Evolutionary conservation across 129 eudicot species (phyloP), one percentile per base, ranked within the genome.

Genomic region (Silybum marianum): DNA sequence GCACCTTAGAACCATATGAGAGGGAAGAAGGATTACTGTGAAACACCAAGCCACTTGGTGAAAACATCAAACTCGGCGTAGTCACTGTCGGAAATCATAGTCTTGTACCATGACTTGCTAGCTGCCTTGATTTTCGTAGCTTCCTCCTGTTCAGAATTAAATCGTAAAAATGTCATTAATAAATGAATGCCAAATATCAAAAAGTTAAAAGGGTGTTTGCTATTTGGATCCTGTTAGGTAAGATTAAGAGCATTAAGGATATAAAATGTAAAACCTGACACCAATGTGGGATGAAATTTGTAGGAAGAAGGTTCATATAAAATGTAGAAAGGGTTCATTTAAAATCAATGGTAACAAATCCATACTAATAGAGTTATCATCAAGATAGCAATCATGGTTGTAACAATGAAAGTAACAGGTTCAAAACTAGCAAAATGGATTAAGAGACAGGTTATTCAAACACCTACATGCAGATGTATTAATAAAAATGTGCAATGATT

Each of bases 1-100:
- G 78, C 63, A 73, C 72, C 81, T 78, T 69, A 44, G 8, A 21
- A 72, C 19, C 70, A 75, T 66, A 16, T 9, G 26, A 68, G 22
- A 54, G 26, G 51, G 25, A 6, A 9, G 26, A 44, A 25, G 68
- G 46, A 36, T 87, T 76, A 91, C 93, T 91, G 96, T 16, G 96
- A 89, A 24, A 89, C 96, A 7, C 93, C 97, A 39, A 91, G 86
- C 97, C 97, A 91, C 85, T 89, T 92, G 39, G 88, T 75, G 80
- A 92, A 90, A 74, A 81, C 86, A 65, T 92, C 91, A 65, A 90
- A 90, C 81, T 92, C 97, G 0, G 93, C 88, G 80, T 88, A 92
- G 72, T 92, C 92, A 28, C 91, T 78, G 80, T 92, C 94, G 4
- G 94, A 90, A 54, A 92, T 88, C 93, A 90, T 85, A 10, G 91